Conservation (phyloP, 176 grass and related monocot species). For the Carex parvula region DNA sequence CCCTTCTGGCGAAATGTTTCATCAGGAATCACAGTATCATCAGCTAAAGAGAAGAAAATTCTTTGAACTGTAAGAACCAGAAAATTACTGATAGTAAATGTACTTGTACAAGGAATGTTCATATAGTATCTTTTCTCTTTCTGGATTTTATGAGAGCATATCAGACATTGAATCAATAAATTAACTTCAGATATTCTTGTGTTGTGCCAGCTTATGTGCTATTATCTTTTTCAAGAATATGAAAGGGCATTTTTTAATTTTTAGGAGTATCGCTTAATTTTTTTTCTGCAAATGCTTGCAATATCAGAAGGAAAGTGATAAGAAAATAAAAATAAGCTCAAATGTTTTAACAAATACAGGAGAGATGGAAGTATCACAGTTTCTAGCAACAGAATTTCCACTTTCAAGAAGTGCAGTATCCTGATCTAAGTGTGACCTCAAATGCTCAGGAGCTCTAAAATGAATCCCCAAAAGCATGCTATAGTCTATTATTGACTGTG, state of each 20-base stretch:
- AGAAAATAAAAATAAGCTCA: background rate
- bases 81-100: background rate
- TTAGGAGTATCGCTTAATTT: background rate
- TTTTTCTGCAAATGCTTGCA: background rate
- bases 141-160: background rate
- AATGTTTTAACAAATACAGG: background rate
- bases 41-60: conserved; percentile 36
- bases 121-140: background rate
- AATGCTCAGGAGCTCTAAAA: conserved; percentile 84
- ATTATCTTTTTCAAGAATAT: background rate
- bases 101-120: background rate
- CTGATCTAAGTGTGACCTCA: conserved; percentile 47
- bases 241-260: background rate
- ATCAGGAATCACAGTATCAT: conserved; percentile 36
- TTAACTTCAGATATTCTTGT: background rate
- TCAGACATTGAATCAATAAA: background rate
- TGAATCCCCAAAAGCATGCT: conserved; percentile 96
- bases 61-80: conserved; percentile 5
- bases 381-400: conserved; percentile 33
- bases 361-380: conserved; percentile 40
- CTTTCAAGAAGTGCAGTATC: conserved; percentile 36
- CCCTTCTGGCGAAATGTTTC: conserved; percentile 56
- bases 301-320: background rate
- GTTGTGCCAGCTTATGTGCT: background rate
- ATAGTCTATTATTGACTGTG: conserved; percentile 95